Percentiles rank a stretch among this genome's conserved stretches.
Evolutionary conservation across 495 filamentous ascomycete species (phyloP).

Genomic region (Penicillium salamii): DNA sequence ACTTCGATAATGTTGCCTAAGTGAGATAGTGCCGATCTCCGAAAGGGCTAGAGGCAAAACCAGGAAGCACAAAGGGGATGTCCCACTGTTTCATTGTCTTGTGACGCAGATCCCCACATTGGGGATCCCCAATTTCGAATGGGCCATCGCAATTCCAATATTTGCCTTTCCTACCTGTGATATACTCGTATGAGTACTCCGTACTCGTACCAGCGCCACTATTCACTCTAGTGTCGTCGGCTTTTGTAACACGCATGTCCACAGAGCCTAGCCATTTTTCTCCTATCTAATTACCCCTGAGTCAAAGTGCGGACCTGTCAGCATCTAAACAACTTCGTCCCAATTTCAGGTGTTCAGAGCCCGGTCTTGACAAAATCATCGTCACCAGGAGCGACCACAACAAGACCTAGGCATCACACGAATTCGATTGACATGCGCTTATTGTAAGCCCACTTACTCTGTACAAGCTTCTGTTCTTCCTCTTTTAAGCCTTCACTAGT

Average conservation of each 20-base stretch:
- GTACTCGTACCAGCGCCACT: constrained; percentile 1
- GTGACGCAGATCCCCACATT: not conserved
- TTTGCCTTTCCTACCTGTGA: not conserved
- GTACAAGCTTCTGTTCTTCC: not conserved
- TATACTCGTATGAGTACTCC: too few relatives aligned
- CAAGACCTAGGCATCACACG: too few relatives aligned
- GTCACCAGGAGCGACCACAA: too few relatives aligned
- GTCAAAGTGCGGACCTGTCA: too few relatives aligned
- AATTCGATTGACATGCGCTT: too few relatives aligned
- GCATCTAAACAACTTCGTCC: too few relatives aligned
- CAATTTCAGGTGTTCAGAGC: too few relatives aligned
- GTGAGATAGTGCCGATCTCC: not conserved
- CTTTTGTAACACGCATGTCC: not conserved
- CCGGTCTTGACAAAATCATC: too few relatives aligned
- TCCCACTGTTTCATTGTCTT: not conserved
- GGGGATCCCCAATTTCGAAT: constrained; percentile 1
- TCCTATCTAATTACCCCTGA: not conserved
- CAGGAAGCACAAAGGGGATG: not conserved
- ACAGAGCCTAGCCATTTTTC: too few relatives aligned
- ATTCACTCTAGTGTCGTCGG: not conserved
- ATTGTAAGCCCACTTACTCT: too few relatives aligned
- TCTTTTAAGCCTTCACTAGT: not conserved
- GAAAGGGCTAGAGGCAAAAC: not conserved
- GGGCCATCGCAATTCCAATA: constrained; percentile 1
- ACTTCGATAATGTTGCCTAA: not conserved